phyloP scores from a whole-genome alignment of 352 stramenopile genomes.

The Aphanomyces astaci region DNA sequence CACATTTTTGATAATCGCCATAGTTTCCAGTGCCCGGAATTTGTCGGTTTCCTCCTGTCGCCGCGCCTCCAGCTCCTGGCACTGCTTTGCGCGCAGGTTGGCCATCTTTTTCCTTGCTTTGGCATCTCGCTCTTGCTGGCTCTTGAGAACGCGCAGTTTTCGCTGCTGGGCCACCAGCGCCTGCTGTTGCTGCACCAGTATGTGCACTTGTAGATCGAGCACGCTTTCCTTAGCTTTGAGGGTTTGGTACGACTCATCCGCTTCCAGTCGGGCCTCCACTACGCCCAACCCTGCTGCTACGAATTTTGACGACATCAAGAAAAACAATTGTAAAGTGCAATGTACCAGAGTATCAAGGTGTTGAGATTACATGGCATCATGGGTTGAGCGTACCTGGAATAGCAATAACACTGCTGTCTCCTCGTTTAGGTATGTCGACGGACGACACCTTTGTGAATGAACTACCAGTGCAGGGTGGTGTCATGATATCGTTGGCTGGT shows the following conservation, averaged over 20 bases:
- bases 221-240: constrained; percentile 9
- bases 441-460: too few species aligned
- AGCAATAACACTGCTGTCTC: too few species aligned
- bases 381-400: too few species aligned
- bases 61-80: not conserved
- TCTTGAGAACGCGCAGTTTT: not conserved
- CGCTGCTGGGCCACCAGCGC: not conserved
- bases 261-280: not conserved
- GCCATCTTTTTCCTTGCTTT: constrained; percentile 14
- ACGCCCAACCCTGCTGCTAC: too few species aligned
- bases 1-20: constrained; percentile 14
- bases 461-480: too few species aligned
- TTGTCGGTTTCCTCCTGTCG: constrained; percentile 11
- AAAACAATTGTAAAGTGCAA: too few species aligned
- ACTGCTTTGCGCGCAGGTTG: not conserved
- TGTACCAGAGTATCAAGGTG: too few species aligned
- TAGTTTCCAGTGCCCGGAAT: constrained; percentile 12
- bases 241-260: constrained; percentile 9
- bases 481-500: too few species aligned
- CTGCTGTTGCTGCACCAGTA: constrained; percentile 8
- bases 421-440: too few species aligned
- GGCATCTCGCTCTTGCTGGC: not conserved
- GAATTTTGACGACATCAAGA: too few species aligned
- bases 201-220: constrained; percentile 3
- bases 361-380: too few species aligned